Evolutionary conservation across 1,284 basidiomycete species (phyloP), one percentile per base, ranked within the genome.

Genomic region (Schizophyllum commune): DNA sequence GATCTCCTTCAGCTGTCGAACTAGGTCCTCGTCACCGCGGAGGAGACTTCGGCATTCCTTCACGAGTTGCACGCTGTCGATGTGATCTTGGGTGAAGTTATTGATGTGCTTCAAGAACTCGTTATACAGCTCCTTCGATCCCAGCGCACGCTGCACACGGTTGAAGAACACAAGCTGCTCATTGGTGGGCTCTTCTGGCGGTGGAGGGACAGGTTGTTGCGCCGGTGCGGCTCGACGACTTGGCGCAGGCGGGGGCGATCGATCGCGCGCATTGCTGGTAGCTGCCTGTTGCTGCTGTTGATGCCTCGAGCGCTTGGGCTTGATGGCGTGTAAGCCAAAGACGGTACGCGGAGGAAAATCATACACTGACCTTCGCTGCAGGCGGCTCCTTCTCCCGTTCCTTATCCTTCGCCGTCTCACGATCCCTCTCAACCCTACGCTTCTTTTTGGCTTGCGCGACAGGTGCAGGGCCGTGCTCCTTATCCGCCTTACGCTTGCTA

Each of bases 31-130:
- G 15, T 89, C 85, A 0, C 85, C 86, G 13, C 91, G 73, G 68
- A 85, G 91, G 11, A 55, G 27, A 63, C 81, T 80, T 19, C 81
- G 75, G 54, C 81, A 80, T 67, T 90, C 85, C 60, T 83, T 81
- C 56, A 98, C 83, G 9, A 98, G 82, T 7, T 89, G 85, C 55
- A 88, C 84, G 17, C 88, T 86, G 69, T 98, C 94, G 69, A 99
- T 96, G 68, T 92, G 88, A 61, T 96, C 94, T 71, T 98, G 94
- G 1, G 94, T 92, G 73, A 96, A 99, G 1, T 98, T 80, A 72
- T 98, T 98, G 70, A 98, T 84, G 61, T 98, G 80, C 73, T 96
- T 98, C 66, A 99, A 79, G 77, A 99, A 98, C 75, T 98, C 96
- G 72, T 96, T 91, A 77, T 97, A 98, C 4, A 89, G 89, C 59